Evolutionary conservation across 805 yeast species (phyloP).

Genomic region (Candida wancherniae): DNA sequence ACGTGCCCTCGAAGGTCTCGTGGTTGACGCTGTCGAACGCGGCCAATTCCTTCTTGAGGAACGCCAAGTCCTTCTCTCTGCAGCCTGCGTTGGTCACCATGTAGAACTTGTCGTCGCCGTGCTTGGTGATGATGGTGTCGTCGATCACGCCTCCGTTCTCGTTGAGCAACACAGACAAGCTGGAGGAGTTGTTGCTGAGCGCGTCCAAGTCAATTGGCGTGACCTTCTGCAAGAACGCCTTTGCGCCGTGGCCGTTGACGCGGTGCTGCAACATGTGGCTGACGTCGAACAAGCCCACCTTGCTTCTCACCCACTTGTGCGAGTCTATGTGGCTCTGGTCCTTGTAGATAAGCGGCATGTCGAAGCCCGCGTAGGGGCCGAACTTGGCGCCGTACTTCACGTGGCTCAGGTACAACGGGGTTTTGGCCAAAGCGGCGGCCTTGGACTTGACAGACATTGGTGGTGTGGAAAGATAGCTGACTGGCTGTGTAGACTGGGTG

Average conservation of each 20-base stretch:
- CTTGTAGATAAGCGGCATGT: slow-evolving; percentile 88
- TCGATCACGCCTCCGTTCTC: slow-evolving; percentile 79
- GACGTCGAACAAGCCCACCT: slow-evolving; percentile 92
- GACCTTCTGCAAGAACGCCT: slow-evolving; percentile 64
- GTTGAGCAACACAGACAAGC: slow-evolving; percentile 72
- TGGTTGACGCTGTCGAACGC: slow-evolving; percentile 36
- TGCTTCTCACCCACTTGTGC: slow-evolving; percentile 86
- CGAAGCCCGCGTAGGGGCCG: slow-evolving; percentile 95
- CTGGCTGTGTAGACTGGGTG: no score
- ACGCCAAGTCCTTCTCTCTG: slow-evolving; percentile 70
- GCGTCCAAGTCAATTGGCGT: slow-evolving; percentile 82
- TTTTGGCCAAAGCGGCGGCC: slow-evolving; percentile 41
- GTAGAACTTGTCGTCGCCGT: slow-evolving; percentile 68
- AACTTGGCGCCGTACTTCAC: slow-evolving; percentile 75
- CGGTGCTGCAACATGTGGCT: slow-evolving; percentile 96
- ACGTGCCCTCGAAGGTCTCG: slow-evolving; percentile 58
- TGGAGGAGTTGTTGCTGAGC: slow-evolving; percentile 55
- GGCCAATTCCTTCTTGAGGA: slow-evolving; percentile 50
- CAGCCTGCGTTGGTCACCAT: slow-evolving; percentile 97
- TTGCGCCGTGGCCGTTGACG: slow-evolving; percentile 63
- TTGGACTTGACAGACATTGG: no score
- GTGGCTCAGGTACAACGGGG: slow-evolving; percentile 83
- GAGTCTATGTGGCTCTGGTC: slow-evolving; percentile 88
- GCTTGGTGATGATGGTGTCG: slow-evolving; percentile 89
- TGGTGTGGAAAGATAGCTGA: no score